Conservation (phyloP, 352 stramenopile genomes). For the Pythium scleroteichum region DNA sequence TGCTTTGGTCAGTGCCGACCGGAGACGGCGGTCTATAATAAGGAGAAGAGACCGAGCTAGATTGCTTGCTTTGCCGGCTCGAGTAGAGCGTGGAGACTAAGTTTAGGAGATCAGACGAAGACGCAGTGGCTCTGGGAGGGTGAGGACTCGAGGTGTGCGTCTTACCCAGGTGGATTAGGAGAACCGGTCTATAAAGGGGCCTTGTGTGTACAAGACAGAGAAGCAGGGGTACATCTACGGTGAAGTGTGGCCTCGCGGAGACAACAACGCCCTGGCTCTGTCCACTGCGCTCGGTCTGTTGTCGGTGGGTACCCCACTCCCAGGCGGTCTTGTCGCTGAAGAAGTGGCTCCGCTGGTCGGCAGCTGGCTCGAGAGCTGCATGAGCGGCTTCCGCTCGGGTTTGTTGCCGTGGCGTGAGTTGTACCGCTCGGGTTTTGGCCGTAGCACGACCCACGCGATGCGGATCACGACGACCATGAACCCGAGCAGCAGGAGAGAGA, state of each 20-base stretch:
- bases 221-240: conserved; percentile 1
- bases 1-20: neutral
- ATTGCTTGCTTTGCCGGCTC: too few species aligned
- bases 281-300: neutral
- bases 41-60: too few species aligned
- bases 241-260: neutral
- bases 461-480: conserved; percentile 29
- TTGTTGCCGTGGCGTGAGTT: conserved; percentile 17
- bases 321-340: conserved; percentile 1
- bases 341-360: neutral
- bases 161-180: too few species aligned
- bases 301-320: too few species aligned
- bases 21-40: neutral
- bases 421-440: conserved; percentile 20
- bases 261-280: conserved; percentile 7
- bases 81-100: neutral
- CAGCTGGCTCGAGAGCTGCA: conserved; percentile 9
- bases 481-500: conserved; percentile 12
- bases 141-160: neutral
- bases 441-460: conserved; percentile 25
- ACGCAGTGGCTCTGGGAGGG: conserved; percentile 1
- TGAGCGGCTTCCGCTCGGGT: conserved; percentile 26
- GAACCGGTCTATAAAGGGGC: neutral
- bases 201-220: conserved; percentile 1
- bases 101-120: conserved; percentile 9